Conservation (phyloP, 805 yeast species). For the Yamadazyma insecticola region DNA sequence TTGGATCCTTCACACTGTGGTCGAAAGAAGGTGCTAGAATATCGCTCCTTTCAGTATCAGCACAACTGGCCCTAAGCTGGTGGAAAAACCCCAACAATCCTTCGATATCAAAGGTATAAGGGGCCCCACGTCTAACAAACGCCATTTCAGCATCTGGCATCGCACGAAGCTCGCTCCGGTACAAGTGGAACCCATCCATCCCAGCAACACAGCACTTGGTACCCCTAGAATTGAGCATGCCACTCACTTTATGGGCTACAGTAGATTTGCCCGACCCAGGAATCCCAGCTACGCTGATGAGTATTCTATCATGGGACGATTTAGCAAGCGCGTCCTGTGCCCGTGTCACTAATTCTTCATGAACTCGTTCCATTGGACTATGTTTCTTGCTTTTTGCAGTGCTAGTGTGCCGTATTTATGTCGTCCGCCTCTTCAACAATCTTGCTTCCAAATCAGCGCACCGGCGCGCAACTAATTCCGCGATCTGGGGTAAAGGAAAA, state of each 20-base stretch:
- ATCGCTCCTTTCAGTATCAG: no score
- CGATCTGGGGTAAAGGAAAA: no score
- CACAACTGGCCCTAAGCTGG: constrained; percentile 7
- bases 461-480: no score
- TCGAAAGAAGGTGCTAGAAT: constrained; percentile 67
- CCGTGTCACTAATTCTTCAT: no score
- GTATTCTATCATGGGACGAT: constrained; percentile 34
- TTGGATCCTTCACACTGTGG: constrained; percentile 72
- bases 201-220: constrained; percentile 24
- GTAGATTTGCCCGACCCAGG: constrained; percentile 91
- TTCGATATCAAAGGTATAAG: constrained; percentile 73
- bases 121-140: constrained; percentile 70
- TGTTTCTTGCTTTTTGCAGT: no score
- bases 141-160: constrained; percentile 58
- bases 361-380: no score
- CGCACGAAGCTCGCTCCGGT: constrained; percentile 22
- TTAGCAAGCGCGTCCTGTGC: no score
- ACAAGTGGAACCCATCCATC: constrained; percentile 39
- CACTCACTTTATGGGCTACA: constrained; percentile 45
- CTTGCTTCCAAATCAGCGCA: no score
- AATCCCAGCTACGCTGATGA: constrained; percentile 66
- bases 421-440: no score
- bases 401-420: no score
- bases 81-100: constrained; percentile 21
- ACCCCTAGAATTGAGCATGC: constrained; percentile 10